These are phyloP conservation scores for Fusarium sp. DNA, from an alignment of 2,329 filamentous ascomycete genomes.

Conservation along the genomic window DNA sequence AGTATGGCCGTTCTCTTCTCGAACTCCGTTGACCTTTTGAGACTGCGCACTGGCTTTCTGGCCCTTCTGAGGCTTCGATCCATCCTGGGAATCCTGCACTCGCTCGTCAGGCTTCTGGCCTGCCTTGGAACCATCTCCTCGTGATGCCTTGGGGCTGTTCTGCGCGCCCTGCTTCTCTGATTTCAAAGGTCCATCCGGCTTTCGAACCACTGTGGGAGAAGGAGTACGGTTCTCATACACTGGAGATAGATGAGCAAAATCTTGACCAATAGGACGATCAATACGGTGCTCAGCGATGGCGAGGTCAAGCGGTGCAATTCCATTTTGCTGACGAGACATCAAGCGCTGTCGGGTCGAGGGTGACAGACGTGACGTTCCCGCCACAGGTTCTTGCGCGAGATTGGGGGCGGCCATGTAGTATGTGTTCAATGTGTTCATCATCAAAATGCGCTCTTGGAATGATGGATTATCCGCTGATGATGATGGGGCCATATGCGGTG, in stretches of 20 bases:
- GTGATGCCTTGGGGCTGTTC: conserved; percentile 30
- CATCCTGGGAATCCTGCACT: conserved; percentile 43
- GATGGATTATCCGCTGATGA: conserved; percentile 52
- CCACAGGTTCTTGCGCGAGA: conserved; percentile 48
- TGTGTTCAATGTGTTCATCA: conserved; percentile 54
- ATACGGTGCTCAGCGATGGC: conserved; percentile 60
- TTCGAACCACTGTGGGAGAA: conserved; percentile 72
- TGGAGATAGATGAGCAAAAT: conserved; percentile 72
- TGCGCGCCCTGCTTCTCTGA: conserved; percentile 42
- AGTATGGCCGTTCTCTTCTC: conserved; percentile 66
- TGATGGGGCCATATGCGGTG: conserved; percentile 31
- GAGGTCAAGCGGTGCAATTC: conserved; percentile 68
- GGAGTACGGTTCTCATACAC: conserved; percentile 80
- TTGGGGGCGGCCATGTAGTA: conserved; percentile 45
- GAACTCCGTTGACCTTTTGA: conserved; percentile 55
- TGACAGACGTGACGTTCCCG: conserved; percentile 46
- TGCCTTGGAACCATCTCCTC: conserved; percentile 35
- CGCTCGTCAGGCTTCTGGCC: conserved; percentile 42
- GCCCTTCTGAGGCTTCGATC: conserved; percentile 39
- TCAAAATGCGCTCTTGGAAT: conserved; percentile 56
- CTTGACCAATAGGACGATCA: conserved; percentile 50
- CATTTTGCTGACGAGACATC: conserved; percentile 58
- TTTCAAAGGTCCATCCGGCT: conserved; percentile 57
- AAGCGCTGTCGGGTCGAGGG: conserved; percentile 52
- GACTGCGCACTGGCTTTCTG: conserved; percentile 42